Base-by-base conservation (phyloP, 352 stramenopile species). In the Globisporangium parvum region DNA sequence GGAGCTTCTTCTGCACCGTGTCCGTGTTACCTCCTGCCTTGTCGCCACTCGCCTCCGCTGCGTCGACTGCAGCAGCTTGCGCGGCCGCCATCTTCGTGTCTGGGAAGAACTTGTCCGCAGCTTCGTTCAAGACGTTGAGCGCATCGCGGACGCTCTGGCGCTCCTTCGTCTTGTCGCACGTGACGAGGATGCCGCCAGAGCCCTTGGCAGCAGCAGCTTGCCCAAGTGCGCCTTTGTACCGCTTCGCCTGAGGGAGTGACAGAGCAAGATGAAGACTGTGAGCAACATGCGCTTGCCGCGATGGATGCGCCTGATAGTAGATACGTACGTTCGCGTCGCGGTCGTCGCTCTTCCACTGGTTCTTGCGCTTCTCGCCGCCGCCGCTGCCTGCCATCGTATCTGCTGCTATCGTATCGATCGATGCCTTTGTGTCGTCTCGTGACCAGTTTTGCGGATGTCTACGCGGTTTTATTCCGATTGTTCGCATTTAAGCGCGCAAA, bases 81-180 rank as follows among this genome's bases (percentile, higher is more conserved):
- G 39, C 49, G n/a, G 70, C 49, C 42, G 26, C 45, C 40, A 57
- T 58, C 15, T 50, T 44, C 11, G 58, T 45, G 44, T 33, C 24
- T 1, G 77, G 75, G 50, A 81, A 91, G 47, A 71, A 72, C 46
- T 76, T 75, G 53, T 91, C 77, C 1, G 75, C 80, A n/a, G 72
- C 70, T 20, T 89, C 81, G 59, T 89, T 91, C 17, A 91, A 57
- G 35, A 91, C 65, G 55, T 89, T 89, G 18, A 91, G 71, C 37
- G 79, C 77, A 47, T 91, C 79, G 14, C 71, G 67, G 39, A 89
- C 77, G 51, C 73, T 82, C 63, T 86, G 81, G 41, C 77, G 73
- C 63, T 91, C 81, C 57, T 87, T 88, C 20, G 71, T 88, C 59
- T 78, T 81, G 53, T 91, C 81, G 50, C 81, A 91, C 28, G 78